Evolutionary conservation across 1,139 yeast genomes (phyloP), one percentile per base, ranked within the genome.

Genomic region (Kodamaea alishanica): DNA sequence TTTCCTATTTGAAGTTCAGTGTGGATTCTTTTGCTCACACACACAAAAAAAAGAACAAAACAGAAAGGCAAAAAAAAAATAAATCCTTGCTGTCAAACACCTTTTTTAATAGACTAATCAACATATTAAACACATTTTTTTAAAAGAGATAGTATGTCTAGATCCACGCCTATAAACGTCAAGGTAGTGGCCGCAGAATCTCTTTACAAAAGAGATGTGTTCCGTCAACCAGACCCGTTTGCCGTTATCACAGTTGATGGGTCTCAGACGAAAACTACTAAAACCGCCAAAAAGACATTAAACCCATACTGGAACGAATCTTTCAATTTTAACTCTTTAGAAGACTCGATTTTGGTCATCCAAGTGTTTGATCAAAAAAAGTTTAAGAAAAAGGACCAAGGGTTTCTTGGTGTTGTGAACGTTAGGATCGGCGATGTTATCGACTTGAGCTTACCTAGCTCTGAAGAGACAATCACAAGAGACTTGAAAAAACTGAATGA

Each of bases 271-370:
- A 88, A 87, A 58, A 86, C 97, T 15, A 92, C 98, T 2, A 81
- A 89, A 37, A 94, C 96, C 26, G 95, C 95, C 30, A 87, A 88
- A 58, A 89, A 88, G 65, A 92, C 98, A 2, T 71, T 92, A 53
- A 89, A 92, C 55, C 99, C 99, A 11, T 92, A 90, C 61, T 92
- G 99, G 99, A 89, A 92, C 62, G 97, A 92, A 64, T 72, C 86
- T 5, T 94, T 92, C 58, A 79, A 79, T 77, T 66, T 68, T 59
- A 81, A 79, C 50, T 94, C 92, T 24, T 75, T 75, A 48, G 96
- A 89, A 54, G 85, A 86, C 52, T 84, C 95, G 12, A 87, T 90
- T 33, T 71, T 92, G 42, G 96, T 94, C 6, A 81, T 92, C 47
- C 98, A 92, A 62, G 94, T 92, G 10, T 92, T 94, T 64, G 98